A percentile compares a stretch with the other conserved stretches of the same genome.
phyloP scores from a whole-genome alignment of 1,284 basidiomycete genomes.

The Sporisorium reilianum region DNA sequence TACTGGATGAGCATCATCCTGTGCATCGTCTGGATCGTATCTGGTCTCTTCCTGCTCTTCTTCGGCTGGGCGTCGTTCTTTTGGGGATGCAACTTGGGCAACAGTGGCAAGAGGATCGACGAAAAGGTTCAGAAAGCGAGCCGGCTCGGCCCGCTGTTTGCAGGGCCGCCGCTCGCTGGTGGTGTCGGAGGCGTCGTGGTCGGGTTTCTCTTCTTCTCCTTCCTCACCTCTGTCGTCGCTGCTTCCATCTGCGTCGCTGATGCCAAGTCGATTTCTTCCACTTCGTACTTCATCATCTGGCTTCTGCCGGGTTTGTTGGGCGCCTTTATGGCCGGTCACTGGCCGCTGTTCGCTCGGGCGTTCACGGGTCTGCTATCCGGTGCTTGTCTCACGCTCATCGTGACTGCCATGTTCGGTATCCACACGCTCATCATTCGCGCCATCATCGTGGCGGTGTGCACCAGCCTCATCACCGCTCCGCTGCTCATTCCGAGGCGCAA shows the following conservation, averaged over 20 bases:
- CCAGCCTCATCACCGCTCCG: constrained; percentile 52
- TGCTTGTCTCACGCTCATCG: constrained; percentile 45
- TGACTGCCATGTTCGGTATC: constrained; percentile 63
- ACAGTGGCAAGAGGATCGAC: constrained; percentile 20
- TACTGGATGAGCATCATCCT: constrained; percentile 52
- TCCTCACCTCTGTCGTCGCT: constrained; percentile 46
- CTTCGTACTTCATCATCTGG: constrained; percentile 53
- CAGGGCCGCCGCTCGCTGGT: constrained; percentile 43
- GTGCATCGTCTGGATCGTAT: constrained; percentile 55
- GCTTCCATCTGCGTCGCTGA: constrained; percentile 40
- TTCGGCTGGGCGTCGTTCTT: constrained; percentile 62
- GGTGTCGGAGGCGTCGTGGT: constrained; percentile 55
- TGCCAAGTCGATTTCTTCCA: constrained; percentile 28
- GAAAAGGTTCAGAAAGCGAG: constrained; percentile 16
- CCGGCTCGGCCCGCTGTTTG: constrained; percentile 9
- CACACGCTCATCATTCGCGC: constrained; percentile 57
- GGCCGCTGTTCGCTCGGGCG: constrained; percentile 34
- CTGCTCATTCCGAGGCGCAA: constrained; percentile 43
- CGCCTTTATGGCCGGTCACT: constrained; percentile 47
- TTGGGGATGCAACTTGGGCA: constrained; percentile 45
- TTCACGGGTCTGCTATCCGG: constrained; percentile 51
- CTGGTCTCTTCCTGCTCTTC: constrained; percentile 55
- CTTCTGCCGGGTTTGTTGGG: constrained; percentile 56
- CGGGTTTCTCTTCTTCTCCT: constrained; percentile 58
- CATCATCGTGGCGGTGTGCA: constrained; percentile 50